Percentiles rank a stretch among this genome's conserved stretches.
These are phyloP conservation scores for Hyphopichia fennica DNA, from an alignment of 1,139 yeast species.

Conservation along the genomic window DNA sequence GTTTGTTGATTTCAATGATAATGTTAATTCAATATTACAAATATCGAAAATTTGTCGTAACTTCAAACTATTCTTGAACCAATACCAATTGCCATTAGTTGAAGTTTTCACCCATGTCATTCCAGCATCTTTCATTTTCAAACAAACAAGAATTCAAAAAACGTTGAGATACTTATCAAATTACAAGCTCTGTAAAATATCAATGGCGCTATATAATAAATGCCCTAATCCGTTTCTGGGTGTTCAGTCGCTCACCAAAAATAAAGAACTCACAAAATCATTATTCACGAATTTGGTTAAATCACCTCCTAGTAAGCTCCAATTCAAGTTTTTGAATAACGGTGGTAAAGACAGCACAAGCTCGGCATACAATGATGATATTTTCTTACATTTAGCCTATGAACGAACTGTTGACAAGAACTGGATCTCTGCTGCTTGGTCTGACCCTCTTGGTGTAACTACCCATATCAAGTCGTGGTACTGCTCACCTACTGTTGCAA, in stretches of 20 bases:
- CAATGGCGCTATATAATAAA: conserved; percentile 65
- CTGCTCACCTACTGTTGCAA: conserved; percentile 27
- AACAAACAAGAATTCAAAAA: conserved; percentile 32
- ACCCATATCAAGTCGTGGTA: conserved; percentile 70
- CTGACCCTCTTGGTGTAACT: conserved; percentile 75
- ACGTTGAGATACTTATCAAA: conserved; percentile 51
- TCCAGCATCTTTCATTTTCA: conserved; percentile 52
- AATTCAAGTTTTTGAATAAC: conserved; percentile 49
- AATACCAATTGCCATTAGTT: conserved; percentile 44
- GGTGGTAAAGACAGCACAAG: conserved; percentile 20
- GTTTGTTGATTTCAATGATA: conserved; percentile 46
- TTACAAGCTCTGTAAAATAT: conserved; percentile 46
- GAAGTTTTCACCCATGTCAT: conserved; percentile 55
- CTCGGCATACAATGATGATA: conserved; percentile 52
- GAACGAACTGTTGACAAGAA: conserved; percentile 76
- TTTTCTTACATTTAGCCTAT: conserved; percentile 81
- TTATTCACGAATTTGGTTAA: conserved; percentile 45
- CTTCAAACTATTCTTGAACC: conserved; percentile 42
- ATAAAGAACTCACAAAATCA: conserved; percentile 13
- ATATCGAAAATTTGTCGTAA: conserved; percentile 49
- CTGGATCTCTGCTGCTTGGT: conserved; percentile 90
- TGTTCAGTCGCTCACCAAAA: conserved; percentile 3
- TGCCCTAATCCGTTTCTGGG: conserved; percentile 33
- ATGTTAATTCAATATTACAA: conserved; percentile 46
- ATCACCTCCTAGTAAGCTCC: conserved; percentile 47